These are phyloP conservation scores for Fusarium sp. DNA, from an alignment of 2,329 filamentous ascomycete species.

Conservation along the genomic window DNA sequence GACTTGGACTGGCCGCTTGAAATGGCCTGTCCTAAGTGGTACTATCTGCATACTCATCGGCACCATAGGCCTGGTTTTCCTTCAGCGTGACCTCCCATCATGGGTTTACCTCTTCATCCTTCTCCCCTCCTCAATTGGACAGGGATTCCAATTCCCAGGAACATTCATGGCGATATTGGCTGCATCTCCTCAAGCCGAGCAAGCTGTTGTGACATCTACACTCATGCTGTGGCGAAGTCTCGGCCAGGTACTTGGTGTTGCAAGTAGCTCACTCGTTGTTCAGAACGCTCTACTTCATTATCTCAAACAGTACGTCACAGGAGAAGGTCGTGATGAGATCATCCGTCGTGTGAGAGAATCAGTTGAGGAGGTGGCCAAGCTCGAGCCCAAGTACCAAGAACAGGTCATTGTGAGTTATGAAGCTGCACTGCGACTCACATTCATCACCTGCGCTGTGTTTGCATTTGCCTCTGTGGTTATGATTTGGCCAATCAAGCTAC, in stretches of 20 bases:
- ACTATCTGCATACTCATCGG: slow-evolving; percentile 62
- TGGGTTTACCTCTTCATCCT: slow-evolving; percentile 67
- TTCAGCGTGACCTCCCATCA: slow-evolving; percentile 64
- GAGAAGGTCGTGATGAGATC: slow-evolving; percentile 67
- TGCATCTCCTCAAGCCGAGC: slow-evolving; percentile 68
- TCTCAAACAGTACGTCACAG: slow-evolving; percentile 68
- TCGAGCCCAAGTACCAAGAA: slow-evolving; percentile 60
- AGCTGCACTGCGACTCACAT: slow-evolving; percentile 61
- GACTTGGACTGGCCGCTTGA: slow-evolving; percentile 68
- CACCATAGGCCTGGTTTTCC: slow-evolving; percentile 59
- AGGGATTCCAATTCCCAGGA: slow-evolving; percentile 73
- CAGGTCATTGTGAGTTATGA: slow-evolving; percentile 69
- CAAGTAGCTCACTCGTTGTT: slow-evolving; percentile 76
- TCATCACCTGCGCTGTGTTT: slow-evolving; percentile 58
- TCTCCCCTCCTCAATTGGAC: slow-evolving; percentile 66
- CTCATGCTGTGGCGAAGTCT: slow-evolving; percentile 78
- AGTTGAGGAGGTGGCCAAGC: slow-evolving; percentile 63
- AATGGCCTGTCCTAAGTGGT: slow-evolving; percentile 68
- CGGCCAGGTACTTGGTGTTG: slow-evolving; percentile 79
- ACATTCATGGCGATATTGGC: slow-evolving; percentile 73
- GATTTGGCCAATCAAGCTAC: slow-evolving; percentile 65
- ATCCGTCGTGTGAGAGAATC: slow-evolving; percentile 64
- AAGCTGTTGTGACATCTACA: slow-evolving; percentile 77
- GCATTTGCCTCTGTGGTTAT: slow-evolving; percentile 61
- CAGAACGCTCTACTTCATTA: slow-evolving; percentile 76